A percentile compares a stretch with the other conserved stretches of the same genome.
Evolutionary conservation across 306 rosid genomes (phyloP).

Genomic region (Malus asiatica): DNA sequence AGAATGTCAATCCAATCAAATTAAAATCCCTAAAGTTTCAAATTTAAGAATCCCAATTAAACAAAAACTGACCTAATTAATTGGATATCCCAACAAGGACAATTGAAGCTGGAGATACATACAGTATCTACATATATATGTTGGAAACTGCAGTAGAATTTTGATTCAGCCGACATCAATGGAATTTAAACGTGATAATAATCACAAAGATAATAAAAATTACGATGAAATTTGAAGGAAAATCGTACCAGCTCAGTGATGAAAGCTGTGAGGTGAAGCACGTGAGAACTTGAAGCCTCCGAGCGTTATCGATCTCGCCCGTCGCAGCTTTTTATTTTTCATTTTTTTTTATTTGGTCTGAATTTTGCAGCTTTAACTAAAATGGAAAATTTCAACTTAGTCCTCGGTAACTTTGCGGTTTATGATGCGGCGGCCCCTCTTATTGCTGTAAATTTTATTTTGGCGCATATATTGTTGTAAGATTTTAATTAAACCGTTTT

Average conservation of each 20-base stretch:
- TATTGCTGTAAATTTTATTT: not conserved
- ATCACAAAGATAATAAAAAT: not conserved
- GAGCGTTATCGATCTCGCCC: not conserved
- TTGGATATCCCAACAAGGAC: not conserved
- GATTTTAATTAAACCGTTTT: not conserved
- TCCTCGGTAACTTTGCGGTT: not conserved
- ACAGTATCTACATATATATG: not conserved
- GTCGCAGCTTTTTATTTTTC: not conserved
- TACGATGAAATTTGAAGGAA: not conserved
- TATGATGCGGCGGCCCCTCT: not conserved
- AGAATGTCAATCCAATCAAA: not conserved
- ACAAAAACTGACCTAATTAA: constrained; percentile 5
- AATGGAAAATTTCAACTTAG: too few species aligned
- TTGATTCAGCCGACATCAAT: not conserved
- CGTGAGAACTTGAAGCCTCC: not conserved
- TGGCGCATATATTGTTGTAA: too few species aligned
- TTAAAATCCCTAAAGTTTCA: not conserved
- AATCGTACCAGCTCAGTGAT: constrained; percentile 2
- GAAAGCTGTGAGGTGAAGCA: not conserved
- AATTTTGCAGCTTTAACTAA: not conserved
- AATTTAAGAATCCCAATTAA: not conserved
- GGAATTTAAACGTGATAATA: not conserved
- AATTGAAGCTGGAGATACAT: not conserved
- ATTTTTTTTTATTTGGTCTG: not conserved
- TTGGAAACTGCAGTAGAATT: not conserved